phyloP scores from a whole-genome alignment of 2,329 filamentous ascomycete genomes.

The Arthrinium puccinioides region DNA sequence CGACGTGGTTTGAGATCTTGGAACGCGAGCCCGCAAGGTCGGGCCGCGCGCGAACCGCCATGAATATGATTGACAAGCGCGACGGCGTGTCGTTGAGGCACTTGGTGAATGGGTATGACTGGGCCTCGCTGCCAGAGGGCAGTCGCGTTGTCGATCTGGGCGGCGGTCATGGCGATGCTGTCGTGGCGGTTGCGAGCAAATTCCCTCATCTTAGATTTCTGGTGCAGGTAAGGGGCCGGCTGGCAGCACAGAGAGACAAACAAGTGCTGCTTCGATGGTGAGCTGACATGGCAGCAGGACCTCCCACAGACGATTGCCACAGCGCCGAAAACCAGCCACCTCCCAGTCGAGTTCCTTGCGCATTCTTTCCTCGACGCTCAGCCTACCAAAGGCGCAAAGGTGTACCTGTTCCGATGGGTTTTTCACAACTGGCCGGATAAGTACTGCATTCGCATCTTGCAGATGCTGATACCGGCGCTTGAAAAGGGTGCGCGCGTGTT shows the following conservation, averaged over 20 bases:
- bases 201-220: slow-evolving; percentile 19
- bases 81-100: slow-evolving; percentile 10
- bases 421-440: not conserved
- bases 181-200: slow-evolving; percentile 17
- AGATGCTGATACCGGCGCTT: not conserved
- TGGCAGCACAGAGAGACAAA: not conserved
- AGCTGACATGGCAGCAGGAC: not conserved
- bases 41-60: slow-evolving; percentile 11
- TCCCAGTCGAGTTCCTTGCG: slow-evolving; percentile 1
- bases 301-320: slow-evolving; percentile 1
- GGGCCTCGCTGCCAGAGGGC: slow-evolving; percentile 6
- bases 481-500: not conserved
- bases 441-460: not conserved
- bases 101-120: slow-evolving; percentile 12
- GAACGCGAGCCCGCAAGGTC: slow-evolving; percentile 8
- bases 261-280: not conserved
- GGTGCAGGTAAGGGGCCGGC: slow-evolving; percentile 18
- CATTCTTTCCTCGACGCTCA: not conserved
- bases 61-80: slow-evolving; percentile 14
- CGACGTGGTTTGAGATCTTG: slow-evolving; percentile 10
- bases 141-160: slow-evolving; percentile 16
- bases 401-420: not conserved
- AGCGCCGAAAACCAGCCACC: not conserved
- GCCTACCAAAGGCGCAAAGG: not conserved
- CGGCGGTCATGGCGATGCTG: slow-evolving; percentile 20